These are phyloP conservation scores for Sclerotiophoma versabilis DNA, from an alignment of 2,329 filamentous ascomycete genomes.

Conservation along the genomic window DNA sequence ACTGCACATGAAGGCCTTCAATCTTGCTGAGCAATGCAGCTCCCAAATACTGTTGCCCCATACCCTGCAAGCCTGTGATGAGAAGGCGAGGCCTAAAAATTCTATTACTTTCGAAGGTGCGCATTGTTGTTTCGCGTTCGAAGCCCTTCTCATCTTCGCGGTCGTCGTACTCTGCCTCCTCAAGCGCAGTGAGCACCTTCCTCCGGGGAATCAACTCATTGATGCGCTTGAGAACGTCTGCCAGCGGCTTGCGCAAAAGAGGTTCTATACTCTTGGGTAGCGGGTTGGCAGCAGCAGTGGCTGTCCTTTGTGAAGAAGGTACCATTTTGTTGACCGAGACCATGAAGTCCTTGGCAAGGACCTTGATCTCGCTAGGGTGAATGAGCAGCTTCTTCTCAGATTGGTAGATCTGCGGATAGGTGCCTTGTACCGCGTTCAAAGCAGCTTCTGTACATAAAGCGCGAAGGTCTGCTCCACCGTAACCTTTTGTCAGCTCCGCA, in stretches of 20 bases:
- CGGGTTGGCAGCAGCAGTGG: slow-evolving; percentile 82
- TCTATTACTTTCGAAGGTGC: slow-evolving; percentile 80
- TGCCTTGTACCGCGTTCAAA: slow-evolving; percentile 92
- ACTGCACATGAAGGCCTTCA: slow-evolving; percentile 92
- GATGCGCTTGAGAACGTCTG: slow-evolving; percentile 71
- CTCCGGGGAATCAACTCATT: slow-evolving; percentile 81
- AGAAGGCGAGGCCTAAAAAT: slow-evolving; percentile 89
- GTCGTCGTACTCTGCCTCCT: slow-evolving; percentile 93
- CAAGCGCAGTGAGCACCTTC: slow-evolving; percentile 85
- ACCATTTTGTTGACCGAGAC: slow-evolving; percentile 95
- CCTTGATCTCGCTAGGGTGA: slow-evolving; percentile 80
- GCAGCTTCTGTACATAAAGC: slow-evolving; percentile 96
- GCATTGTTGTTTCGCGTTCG: slow-evolving; percentile 76
- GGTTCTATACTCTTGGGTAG: slow-evolving; percentile 83
- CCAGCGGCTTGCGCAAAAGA: slow-evolving; percentile 75
- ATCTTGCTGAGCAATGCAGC: slow-evolving; percentile 87
- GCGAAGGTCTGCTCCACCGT: slow-evolving; percentile 92
- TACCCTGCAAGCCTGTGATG: slow-evolving; percentile 80
- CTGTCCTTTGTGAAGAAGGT: slow-evolving; percentile 90
- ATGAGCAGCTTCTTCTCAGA: slow-evolving; percentile 90
- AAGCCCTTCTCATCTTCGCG: slow-evolving; percentile 85
- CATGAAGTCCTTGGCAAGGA: slow-evolving; percentile 96
- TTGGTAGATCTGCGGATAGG: slow-evolving; percentile 94
- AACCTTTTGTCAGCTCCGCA: slow-evolving; percentile 90
- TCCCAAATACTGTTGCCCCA: slow-evolving; percentile 92